A percentile compares a stretch with the other conserved stretches of the same genome.
Evolutionary conservation across 441 rosid genomes (phyloP).

Genomic region (Biscutella laevigata): DNA sequence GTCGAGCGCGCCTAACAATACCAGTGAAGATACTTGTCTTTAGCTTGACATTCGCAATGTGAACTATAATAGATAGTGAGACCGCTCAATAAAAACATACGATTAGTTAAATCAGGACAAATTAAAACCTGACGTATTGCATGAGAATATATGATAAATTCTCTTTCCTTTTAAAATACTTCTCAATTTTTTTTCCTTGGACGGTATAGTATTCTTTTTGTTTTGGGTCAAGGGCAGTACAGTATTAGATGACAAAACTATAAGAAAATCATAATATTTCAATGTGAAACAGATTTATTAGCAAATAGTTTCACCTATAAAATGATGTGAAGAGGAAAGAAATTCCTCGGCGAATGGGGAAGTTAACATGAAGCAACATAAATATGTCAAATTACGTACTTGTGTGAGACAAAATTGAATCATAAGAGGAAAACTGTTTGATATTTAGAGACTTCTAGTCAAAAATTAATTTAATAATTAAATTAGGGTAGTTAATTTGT

Average conservation of each 20-base stretch:
- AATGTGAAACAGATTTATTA: background rate
- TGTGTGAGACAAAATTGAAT: slow-evolving; percentile 10
- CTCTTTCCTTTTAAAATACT: too few relatives aligned
- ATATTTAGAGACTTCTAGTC: background rate
- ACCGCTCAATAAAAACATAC: too few relatives aligned
- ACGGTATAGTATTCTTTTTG: background rate
- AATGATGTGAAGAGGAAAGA: background rate
- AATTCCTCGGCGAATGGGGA: background rate
- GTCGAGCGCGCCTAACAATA: too few relatives aligned
- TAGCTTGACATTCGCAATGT: too few relatives aligned
- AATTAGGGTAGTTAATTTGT: background rate
- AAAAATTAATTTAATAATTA: background rate
- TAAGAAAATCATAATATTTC: background rate
- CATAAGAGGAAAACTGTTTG: background rate
- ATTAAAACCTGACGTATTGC: too few relatives aligned
- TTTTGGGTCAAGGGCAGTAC: too few relatives aligned
- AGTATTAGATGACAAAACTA: background rate
- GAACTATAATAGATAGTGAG: too few relatives aligned
- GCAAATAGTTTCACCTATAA: background rate
- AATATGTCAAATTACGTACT: background rate
- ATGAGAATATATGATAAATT: too few relatives aligned
- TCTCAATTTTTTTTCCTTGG: background rate
- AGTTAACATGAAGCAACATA: slow-evolving; percentile 4
- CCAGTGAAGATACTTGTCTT: too few relatives aligned
- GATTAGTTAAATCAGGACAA: too few relatives aligned